phyloP scores from a whole-genome alignment of 2,329 filamentous ascomycete genomes.

The Aspergillus sp. region DNA sequence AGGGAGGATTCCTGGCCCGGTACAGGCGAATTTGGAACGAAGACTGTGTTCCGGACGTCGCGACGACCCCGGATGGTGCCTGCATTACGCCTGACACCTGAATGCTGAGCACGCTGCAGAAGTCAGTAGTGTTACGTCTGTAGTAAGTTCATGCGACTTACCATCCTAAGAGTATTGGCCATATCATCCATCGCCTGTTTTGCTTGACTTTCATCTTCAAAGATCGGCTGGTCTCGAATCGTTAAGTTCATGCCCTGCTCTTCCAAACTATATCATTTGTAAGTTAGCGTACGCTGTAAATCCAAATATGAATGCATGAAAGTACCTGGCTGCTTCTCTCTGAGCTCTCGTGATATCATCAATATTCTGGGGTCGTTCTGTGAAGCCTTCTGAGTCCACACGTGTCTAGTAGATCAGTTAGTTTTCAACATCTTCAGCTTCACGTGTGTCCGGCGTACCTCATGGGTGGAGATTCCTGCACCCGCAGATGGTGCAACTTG shows the following conservation, averaged over 20 bases:
- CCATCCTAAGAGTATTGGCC: slow-evolving; percentile 43
- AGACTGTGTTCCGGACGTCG: slow-evolving; percentile 87
- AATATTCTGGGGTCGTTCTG: slow-evolving; percentile 33
- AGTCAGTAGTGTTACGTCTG: slow-evolving; percentile 12
- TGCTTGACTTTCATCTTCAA: slow-evolving; percentile 45
- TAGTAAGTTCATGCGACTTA: slow-evolving; percentile 16
- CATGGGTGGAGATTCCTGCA: slow-evolving; percentile 16
- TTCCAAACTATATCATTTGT: slow-evolving; percentile 26
- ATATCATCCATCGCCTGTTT: slow-evolving; percentile 43
- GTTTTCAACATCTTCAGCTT: background rate
- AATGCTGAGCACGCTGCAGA: slow-evolving; percentile 38
- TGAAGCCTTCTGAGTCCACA: slow-evolving; percentile 36
- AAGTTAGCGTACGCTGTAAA: background rate
- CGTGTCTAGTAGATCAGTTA: slow-evolving; percentile 17
- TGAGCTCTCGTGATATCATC: slow-evolving; percentile 41
- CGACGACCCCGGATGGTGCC: slow-evolving; percentile 80
- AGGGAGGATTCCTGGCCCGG: slow-evolving; percentile 29
- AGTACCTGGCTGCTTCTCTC: slow-evolving; percentile 32
- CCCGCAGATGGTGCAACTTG: slow-evolving; percentile 5
- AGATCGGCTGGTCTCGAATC: slow-evolving; percentile 44
- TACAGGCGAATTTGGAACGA: slow-evolving; percentile 52
- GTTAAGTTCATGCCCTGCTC: slow-evolving; percentile 41
- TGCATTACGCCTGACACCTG: slow-evolving; percentile 57
- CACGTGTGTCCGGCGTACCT: slow-evolving; percentile 10
- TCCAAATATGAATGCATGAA: background rate